Percentiles rank a stretch among this genome's conserved stretches.
Evolutionary conservation across 495 filamentous ascomycete species (phyloP).

Genomic region (Rostrohypoxylon terebratum): DNA sequence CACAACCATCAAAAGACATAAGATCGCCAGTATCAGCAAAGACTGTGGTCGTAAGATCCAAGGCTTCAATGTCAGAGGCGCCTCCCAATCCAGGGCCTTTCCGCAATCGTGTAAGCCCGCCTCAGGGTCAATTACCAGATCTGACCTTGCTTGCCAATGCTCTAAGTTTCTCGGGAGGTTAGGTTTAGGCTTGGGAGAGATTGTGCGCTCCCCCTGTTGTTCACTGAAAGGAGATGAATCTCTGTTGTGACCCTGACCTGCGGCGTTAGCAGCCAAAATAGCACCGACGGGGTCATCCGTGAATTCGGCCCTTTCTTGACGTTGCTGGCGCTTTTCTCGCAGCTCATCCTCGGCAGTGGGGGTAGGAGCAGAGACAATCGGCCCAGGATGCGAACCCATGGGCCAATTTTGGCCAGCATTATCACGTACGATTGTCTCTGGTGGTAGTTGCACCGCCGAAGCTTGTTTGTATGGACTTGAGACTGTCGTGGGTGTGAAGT

Average conservation of each 20-base stretch:
- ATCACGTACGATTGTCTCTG: slow-evolving; percentile 1
- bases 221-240: neutral
- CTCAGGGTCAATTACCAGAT: slow-evolving; percentile 33
- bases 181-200: slow-evolving; percentile 2
- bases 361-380: slow-evolving; percentile 13
- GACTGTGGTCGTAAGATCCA: slow-evolving; percentile 71
- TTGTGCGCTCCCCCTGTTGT: neutral
- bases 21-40: slow-evolving; percentile 66
- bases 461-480: slow-evolving; percentile 26
- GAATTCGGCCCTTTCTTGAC: slow-evolving; percentile 12
- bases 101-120: slow-evolving; percentile 36
- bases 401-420: slow-evolving; percentile 28
- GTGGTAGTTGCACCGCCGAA: slow-evolving; percentile 29
- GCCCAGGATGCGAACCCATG: slow-evolving; percentile 16
- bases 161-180: slow-evolving; percentile 37
- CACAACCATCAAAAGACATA: slow-evolving; percentile 77
- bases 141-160: slow-evolving; percentile 45
- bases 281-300: slow-evolving; percentile 1
- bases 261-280: neutral
- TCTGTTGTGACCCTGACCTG: neutral
- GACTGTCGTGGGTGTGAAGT: slow-evolving; percentile 39
- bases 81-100: slow-evolving; percentile 35
- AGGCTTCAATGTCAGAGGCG: slow-evolving; percentile 73
- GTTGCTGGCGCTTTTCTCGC: slow-evolving; percentile 18
- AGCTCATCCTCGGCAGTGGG: slow-evolving; percentile 20